Evolutionary conservation across 2,329 filamentous ascomycete genomes (phyloP).

Genomic region (Mariannaea sp.): DNA sequence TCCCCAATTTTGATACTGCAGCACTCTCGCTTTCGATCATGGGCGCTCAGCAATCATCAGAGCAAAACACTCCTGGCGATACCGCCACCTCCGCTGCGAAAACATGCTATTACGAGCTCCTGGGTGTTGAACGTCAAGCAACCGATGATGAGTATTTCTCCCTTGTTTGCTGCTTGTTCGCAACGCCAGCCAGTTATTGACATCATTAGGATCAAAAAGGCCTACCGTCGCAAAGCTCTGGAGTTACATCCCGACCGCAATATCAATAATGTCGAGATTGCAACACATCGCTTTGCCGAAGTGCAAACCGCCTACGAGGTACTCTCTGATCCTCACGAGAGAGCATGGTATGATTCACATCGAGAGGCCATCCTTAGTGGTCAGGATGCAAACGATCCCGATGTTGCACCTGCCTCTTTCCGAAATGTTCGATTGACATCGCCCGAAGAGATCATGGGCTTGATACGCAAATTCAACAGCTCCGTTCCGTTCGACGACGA

Average conservation of each 20-base stretch:
- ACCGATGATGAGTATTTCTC: conserved; percentile 75
- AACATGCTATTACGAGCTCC: conserved; percentile 84
- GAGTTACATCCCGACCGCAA: conserved; percentile 96
- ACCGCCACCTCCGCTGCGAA: conserved; percentile 54
- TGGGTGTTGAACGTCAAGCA: conserved; percentile 73
- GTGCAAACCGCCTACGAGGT: conserved; percentile 93
- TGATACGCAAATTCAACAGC: conserved; percentile 81
- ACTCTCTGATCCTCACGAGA: conserved; percentile 93
- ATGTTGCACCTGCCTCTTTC: conserved; percentile 61
- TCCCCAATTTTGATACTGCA: not conserved
- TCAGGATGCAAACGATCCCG: conserved; percentile 53
- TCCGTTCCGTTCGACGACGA: conserved; percentile 80
- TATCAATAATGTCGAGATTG: conserved; percentile 79
- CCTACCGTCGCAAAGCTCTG: conserved; percentile 87
- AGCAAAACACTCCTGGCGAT: conserved; percentile 42
- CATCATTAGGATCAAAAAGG: conserved; percentile 77
- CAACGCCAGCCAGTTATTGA: conserved; percentile 12
- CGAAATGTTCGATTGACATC: conserved; percentile 77
- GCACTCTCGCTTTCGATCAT: conserved; percentile 39
- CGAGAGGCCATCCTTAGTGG: conserved; percentile 80
- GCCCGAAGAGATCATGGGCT: conserved; percentile 74
- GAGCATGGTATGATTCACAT: conserved; percentile 97
- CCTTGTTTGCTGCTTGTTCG: not conserved
- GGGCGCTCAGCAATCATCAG: conserved; percentile 62
- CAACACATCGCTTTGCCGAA: conserved; percentile 87